Evolutionary conservation across 495 filamentous ascomycete genomes (phyloP).

Genomic region (Penicillium mononematosum): DNA sequence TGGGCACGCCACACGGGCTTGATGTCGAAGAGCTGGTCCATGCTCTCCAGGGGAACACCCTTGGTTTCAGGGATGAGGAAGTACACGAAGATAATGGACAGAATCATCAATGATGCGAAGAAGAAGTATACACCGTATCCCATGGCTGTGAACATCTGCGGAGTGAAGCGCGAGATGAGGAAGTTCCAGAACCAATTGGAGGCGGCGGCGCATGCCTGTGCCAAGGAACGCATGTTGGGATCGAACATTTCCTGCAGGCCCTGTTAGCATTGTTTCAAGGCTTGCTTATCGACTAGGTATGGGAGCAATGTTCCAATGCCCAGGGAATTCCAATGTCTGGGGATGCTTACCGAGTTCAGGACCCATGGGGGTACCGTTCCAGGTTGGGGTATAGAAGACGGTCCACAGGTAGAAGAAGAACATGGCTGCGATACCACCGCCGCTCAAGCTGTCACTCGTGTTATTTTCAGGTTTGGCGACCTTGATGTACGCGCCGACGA

Average conservation of each 20-base stretch:
- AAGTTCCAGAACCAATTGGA: conserved; percentile 81
- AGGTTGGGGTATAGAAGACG: conserved; percentile 71
- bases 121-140: conserved; percentile 76
- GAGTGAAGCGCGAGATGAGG: conserved; percentile 68
- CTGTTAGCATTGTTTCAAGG: conserved; percentile 5
- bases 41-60: conserved; percentile 52
- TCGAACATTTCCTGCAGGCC: conserved; percentile 54
- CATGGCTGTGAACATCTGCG: conserved; percentile 72
- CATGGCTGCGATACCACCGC: conserved; percentile 65
- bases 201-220: conserved; percentile 65
- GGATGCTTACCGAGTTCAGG: conserved; percentile 51
- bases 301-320: not conserved
- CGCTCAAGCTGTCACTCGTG: conserved; percentile 38
- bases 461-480: conserved; percentile 48
- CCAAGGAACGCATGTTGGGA: conserved; percentile 62
- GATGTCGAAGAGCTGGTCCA: conserved; percentile 57
- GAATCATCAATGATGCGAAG: conserved; percentile 69
- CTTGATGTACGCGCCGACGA: conserved; percentile 72
- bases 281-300: not conserved
- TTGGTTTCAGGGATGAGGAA: conserved; percentile 68
- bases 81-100: conserved; percentile 65
- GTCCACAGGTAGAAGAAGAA: conserved; percentile 84
- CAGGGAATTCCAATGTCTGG: too few species aligned
- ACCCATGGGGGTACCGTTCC: conserved; percentile 75
- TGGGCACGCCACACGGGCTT: conserved; percentile 58